phyloP scores from a whole-genome alignment of 495 filamentous ascomycete genomes.

The Hypoxylon perforatum region DNA sequence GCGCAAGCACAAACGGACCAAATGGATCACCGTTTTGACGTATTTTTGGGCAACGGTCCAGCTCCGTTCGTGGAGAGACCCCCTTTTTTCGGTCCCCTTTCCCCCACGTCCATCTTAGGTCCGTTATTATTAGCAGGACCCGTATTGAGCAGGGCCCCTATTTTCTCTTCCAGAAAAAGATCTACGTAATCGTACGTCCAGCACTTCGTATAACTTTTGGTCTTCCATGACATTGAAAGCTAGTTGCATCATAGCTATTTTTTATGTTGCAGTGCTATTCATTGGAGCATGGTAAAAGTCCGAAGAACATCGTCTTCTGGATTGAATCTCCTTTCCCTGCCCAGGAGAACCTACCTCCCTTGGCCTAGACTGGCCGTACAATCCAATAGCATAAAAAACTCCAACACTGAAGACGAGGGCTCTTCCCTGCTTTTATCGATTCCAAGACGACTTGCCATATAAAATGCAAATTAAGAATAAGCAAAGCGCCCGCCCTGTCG shows the following conservation, averaged over 20 bases:
- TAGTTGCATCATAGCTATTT: slow-evolving; percentile 24
- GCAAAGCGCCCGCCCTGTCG: slow-evolving; percentile 17
- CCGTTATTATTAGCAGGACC: slow-evolving; percentile 22
- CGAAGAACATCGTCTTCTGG: neutral
- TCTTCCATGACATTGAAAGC: slow-evolving; percentile 4
- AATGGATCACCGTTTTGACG: slow-evolving; percentile 13
- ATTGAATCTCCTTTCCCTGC: neutral
- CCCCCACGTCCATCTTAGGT: slow-evolving; percentile 26
- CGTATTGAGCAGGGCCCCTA: slow-evolving; percentile 22
- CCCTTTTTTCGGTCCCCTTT: slow-evolving; percentile 22
- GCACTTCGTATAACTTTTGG: slow-evolving; percentile 25
- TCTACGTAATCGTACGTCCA: slow-evolving; percentile 10
- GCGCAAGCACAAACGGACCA: slow-evolving; percentile 20
- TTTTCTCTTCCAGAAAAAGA: slow-evolving; percentile 21
- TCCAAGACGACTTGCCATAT: slow-evolving; percentile 11
- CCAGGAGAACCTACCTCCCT: neutral
- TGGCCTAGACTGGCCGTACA: neutral
- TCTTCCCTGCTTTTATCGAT: slow-evolving; percentile 17
- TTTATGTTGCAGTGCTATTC: neutral
- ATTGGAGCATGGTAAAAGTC: neutral
- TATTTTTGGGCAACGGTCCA: slow-evolving; percentile 16
- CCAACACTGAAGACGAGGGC: neutral
- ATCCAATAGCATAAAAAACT: neutral
- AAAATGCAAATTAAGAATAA: slow-evolving; percentile 16
- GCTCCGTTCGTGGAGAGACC: slow-evolving; percentile 31